Conservation (phyloP, 495 filamentous ascomycete genomes). For the Aspergillus hancockii region DNA sequence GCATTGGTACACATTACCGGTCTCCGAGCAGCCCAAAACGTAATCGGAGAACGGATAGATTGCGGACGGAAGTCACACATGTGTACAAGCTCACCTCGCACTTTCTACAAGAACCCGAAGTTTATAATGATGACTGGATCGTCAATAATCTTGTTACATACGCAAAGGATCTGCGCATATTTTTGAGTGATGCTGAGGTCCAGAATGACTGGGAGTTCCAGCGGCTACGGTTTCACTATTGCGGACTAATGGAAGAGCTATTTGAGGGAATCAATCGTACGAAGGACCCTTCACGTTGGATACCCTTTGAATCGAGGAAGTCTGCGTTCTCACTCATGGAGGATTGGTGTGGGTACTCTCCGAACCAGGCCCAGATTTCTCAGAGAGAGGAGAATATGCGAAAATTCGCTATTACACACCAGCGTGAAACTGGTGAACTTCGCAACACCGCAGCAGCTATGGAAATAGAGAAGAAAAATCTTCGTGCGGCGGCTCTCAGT, state of each 20-base stretch:
- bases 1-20: conserved; percentile 73
- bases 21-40: conserved; percentile 73
- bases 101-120: conserved; percentile 76
- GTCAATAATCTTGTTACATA: conserved; percentile 87
- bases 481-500: conserved; percentile 86
- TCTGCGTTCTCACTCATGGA: conserved; percentile 96
- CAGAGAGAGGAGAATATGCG: conserved; percentile 87
- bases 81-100: conserved; percentile 93
- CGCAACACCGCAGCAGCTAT: conserved; percentile 80
- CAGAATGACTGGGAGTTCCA: conserved; percentile 98
- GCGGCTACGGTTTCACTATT: conserved; percentile 87
- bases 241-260: conserved; percentile 87
- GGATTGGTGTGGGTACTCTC: conserved; percentile 97
- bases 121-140: conserved; percentile 90
- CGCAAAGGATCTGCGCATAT: conserved; percentile 87
- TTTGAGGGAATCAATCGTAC: conserved; percentile 90
- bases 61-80: conserved; percentile 92
- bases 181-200: conserved; percentile 88
- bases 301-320: conserved; percentile 92
- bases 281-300: conserved; percentile 83
- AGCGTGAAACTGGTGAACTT: conserved; percentile 66
- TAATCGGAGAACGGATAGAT: conserved; percentile 76
- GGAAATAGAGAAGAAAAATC: conserved; percentile 93
- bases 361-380: conserved; percentile 80
- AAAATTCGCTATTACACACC: conserved; percentile 70